These are phyloP conservation scores for Xylaria scruposa DNA, from an alignment of 495 filamentous ascomycete genomes.

Conservation along the genomic window DNA sequence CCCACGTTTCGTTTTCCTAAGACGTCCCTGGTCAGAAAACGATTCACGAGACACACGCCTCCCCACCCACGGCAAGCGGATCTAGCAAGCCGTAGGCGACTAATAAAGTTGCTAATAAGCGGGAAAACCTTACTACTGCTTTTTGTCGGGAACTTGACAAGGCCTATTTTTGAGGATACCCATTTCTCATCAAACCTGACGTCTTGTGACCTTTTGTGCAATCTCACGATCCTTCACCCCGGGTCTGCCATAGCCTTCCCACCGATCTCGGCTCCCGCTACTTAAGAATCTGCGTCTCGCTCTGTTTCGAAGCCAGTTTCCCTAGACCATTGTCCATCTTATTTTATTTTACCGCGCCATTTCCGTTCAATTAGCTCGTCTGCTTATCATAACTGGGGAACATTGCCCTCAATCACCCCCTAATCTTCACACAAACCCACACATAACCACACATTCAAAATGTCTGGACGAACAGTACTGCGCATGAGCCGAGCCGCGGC, in stretches of 20 bases:
- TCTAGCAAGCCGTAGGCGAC: constrained; percentile 28
- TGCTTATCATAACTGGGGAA: constrained; percentile 14
- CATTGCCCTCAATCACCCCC: neutral
- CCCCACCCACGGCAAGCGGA: constrained; percentile 30
- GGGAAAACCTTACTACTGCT: constrained; percentile 8
- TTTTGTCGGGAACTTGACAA: constrained; percentile 22
- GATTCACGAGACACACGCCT: constrained; percentile 26
- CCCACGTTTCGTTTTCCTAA: constrained; percentile 23
- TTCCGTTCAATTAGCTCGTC: constrained; percentile 1
- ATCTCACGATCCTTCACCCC: constrained; percentile 28
- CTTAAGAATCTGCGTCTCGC: constrained; percentile 28
- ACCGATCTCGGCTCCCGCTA: constrained; percentile 26
- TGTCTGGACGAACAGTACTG: constrained; percentile 48
- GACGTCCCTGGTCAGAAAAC: constrained; percentile 27
- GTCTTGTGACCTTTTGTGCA: constrained; percentile 23
- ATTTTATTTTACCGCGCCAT: constrained; percentile 21
- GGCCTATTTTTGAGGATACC: constrained; percentile 26
- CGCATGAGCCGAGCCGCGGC: constrained; percentile 43
- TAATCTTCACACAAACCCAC: neutral
- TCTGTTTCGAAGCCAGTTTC: neutral
- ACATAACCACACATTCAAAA: constrained; percentile 38
- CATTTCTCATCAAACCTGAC: constrained; percentile 28
- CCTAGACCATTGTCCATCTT: constrained; percentile 10
- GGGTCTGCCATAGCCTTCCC: constrained; percentile 19
- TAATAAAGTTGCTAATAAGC: constrained; percentile 24